A percentile compares a stretch with the other conserved stretches of the same genome.
phyloP scores from a whole-genome alignment of 306 rosid genomes.

The Rubus parviflorus region DNA sequence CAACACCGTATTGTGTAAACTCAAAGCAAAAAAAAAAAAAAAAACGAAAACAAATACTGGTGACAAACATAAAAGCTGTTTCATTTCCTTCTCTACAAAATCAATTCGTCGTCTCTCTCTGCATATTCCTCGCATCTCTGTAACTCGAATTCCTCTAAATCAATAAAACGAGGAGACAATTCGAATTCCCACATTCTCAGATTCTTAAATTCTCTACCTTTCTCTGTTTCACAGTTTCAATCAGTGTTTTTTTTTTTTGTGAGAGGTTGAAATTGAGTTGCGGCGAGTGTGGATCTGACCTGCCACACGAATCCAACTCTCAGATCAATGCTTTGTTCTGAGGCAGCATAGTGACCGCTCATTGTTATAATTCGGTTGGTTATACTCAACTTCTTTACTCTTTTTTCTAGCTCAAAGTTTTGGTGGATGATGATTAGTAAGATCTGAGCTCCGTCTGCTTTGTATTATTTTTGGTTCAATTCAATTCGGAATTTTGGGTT shows the following conservation, averaged over 20 bases:
- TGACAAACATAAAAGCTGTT: conserved; percentile 4
- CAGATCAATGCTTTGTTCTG: conserved; percentile 41
- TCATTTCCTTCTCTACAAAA: conserved; percentile 21
- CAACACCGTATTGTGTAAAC: conserved; percentile 27
- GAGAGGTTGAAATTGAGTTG: conserved; percentile 20
- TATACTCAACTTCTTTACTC: background rate
- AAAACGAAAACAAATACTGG: background rate
- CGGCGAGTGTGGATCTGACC: conserved; percentile 46
- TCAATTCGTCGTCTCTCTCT: conserved; percentile 8
- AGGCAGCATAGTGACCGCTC: conserved; percentile 44
- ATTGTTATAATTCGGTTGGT: conserved; percentile 14
- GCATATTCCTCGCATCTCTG: conserved; percentile 55
- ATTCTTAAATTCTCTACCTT: background rate
- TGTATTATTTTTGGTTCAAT: conserved; percentile 4
- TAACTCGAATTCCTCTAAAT: conserved; percentile 25
- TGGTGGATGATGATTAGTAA: conserved; percentile 15
- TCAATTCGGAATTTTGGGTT: background rate
- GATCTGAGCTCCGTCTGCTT: conserved; percentile 47
- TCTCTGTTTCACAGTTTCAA: background rate
- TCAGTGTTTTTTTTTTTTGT: background rate
- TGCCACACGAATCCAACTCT: background rate
- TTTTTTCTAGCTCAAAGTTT: conserved; percentile 11
- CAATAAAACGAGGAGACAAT: background rate
- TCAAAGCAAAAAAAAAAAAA: conserved; percentile 37
- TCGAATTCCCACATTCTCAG: conserved; percentile 4